Percentiles rank a stretch among this genome's conserved stretches.
These are phyloP conservation scores for Stromatinia cepivora DNA, from an alignment of 2,329 filamentous ascomycete genomes.

Conservation along the genomic window DNA sequence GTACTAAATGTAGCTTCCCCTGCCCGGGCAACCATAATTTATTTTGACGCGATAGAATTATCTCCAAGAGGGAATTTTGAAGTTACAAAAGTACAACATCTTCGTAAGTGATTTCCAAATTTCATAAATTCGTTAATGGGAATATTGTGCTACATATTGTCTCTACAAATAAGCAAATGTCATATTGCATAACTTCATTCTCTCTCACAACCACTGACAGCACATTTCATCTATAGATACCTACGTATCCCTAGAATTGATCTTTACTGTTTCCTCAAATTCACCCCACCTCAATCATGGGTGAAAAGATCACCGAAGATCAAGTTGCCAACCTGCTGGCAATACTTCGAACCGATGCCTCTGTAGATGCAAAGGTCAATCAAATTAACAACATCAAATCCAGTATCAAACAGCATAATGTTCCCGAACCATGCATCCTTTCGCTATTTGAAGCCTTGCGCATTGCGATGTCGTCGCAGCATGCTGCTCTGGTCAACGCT, in stretches of 20 bases:
- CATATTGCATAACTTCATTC: constrained; percentile 17
- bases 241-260: constrained; percentile 21
- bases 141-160: neutral
- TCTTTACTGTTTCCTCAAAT: constrained; percentile 20
- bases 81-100: constrained; percentile 11
- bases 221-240: constrained; percentile 29
- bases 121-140: neutral
- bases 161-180: neutral
- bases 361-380: constrained; percentile 69
- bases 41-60: constrained; percentile 23
- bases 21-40: constrained; percentile 24
- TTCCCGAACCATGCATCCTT: constrained; percentile 71
- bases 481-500: constrained; percentile 74
- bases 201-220: constrained; percentile 23
- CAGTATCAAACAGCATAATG: constrained; percentile 88
- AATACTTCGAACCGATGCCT: constrained; percentile 60
- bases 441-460: constrained; percentile 81
- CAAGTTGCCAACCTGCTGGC: constrained; percentile 56
- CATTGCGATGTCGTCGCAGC: constrained; percentile 71
- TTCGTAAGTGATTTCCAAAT: constrained; percentile 19
- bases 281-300: constrained; percentile 44
- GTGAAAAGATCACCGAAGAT: constrained; percentile 59
- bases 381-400: constrained; percentile 77
- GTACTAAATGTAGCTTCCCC: neutral
- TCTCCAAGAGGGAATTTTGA: constrained; percentile 8